phyloP scores from a whole-genome alignment of 495 filamentous ascomycete species.

The Cercophora scortea region DNA sequence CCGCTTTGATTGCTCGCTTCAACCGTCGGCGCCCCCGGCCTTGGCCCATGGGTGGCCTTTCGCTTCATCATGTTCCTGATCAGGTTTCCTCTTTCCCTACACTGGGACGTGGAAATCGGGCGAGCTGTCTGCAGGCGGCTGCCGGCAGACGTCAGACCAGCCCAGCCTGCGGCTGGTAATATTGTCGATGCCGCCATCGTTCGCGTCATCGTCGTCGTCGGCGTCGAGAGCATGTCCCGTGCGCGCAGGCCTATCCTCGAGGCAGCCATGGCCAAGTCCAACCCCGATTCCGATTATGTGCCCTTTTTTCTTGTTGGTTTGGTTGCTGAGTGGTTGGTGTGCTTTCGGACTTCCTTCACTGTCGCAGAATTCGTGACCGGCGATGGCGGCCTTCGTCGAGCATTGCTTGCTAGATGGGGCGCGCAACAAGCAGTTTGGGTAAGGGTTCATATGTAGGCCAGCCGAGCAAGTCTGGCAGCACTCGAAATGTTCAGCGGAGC shows the following conservation, averaged over 20 bases:
- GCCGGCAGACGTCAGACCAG: not conserved
- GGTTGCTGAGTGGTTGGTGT: too few relatives aligned
- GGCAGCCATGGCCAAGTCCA: constrained; percentile 5
- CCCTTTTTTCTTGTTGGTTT: not conserved
- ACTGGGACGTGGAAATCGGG: constrained; percentile 1
- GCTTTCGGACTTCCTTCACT: not conserved
- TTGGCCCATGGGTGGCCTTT: too few relatives aligned
- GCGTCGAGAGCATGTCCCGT: constrained; percentile 1
- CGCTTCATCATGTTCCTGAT: too few relatives aligned
- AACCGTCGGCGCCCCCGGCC: not conserved
- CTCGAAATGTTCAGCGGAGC: not conserved
- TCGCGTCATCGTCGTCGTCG: not conserved
- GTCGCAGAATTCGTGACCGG: not conserved
- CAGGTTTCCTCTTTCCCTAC: too few relatives aligned
- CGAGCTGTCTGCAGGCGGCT: not conserved
- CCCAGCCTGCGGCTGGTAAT: not conserved
- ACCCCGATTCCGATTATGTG: not conserved
- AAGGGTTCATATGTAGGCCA: too few relatives aligned
- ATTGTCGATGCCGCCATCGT: not conserved
- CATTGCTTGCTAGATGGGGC: not conserved
- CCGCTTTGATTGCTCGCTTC: not conserved
- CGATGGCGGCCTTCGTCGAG: not conserved
- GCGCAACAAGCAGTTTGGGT: not conserved
- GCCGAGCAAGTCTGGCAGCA: not conserved
- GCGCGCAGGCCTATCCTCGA: constrained; percentile 7